Evolutionary conservation across 768 basidiomycete species (phyloP), one percentile per base, ranked within the genome.

Genomic region (Tricholoma sp.): DNA sequence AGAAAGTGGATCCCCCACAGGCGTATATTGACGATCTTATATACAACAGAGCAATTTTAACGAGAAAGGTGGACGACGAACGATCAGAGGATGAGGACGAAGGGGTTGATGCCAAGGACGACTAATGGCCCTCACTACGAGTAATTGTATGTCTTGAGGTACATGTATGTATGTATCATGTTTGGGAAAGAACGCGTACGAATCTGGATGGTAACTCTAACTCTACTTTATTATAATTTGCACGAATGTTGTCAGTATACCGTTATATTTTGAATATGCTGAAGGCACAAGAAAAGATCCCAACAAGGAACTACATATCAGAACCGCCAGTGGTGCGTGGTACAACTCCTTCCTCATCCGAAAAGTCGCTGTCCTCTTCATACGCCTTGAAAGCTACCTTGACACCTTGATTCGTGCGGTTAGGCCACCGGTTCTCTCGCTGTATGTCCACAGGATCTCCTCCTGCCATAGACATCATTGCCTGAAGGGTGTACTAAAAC

Each of bases 61-160:
- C 76, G 6, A 63, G 63, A 32, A 67, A 72, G 29, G 72, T 81
- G 10, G 79, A 78, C 16, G 94, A 97, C 65, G 86, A 84, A 2
- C 78, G 94, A 47, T 95, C 93, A 1, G 94, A 92, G 55, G 88
- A 88, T 61, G 88, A 89, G 60, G 85, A 75, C 50, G 76, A 86
- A 35, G 74, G 73, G 12, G 67, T 65, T n/a, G 69, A 72, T 66
- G 14, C 45, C 34, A 55, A 57, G 62, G 54, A 64, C 31, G 55
- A 65, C 37, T 47, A 49, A 41, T 39, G 24, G 37, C 53, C 10
- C 19, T 34, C 18, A 37, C 24, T 27, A 22, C n/a, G 32, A 34
- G 41, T 29, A 21, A 54, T 55, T 37, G 45, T 46, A 46, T 46
- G 45, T 10, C 45, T 21, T 24, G 22, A 24, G 19, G 10, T 45